A percentile compares a stretch with the other conserved stretches of the same genome.
These are phyloP conservation scores for Alternaria infectoria DNA, from an alignment of 2,329 filamentous ascomycete species.

Conservation along the genomic window DNA sequence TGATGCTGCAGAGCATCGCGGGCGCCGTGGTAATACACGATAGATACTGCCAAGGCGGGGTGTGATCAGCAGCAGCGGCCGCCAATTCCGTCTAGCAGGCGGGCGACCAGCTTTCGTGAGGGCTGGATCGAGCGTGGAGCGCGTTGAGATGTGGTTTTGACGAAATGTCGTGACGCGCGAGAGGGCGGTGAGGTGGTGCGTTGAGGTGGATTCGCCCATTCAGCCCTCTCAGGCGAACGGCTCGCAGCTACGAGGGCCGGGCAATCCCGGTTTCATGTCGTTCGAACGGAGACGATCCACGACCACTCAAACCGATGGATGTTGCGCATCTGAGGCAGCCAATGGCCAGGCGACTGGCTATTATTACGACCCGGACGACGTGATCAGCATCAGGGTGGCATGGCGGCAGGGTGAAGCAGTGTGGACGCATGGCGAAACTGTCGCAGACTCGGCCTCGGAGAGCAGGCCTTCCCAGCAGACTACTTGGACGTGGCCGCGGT, in stretches of 20 bases:
- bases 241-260: slow-evolving; percentile 21
- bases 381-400: slow-evolving; percentile 12
- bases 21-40: slow-evolving; percentile 1
- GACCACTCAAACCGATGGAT: slow-evolving; percentile 18
- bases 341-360: slow-evolving; percentile 8
- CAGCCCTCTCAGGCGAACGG: slow-evolving; percentile 6
- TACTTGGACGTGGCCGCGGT: neutral
- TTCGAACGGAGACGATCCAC: slow-evolving; percentile 3
- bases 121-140: neutral
- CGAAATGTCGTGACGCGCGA: neutral
- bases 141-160: neutral
- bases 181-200: slow-evolving; percentile 9
- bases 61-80: slow-evolving; percentile 17
- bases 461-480: neutral
- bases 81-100: neutral
- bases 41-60: slow-evolving; percentile 4
- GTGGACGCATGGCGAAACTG: neutral
- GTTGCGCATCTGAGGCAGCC: slow-evolving; percentile 23
- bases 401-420: neutral
- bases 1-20: neutral
- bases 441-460: slow-evolving; percentile 13
- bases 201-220: neutral
- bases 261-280: slow-evolving; percentile 34
- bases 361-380: slow-evolving; percentile 5
- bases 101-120: neutral